Conservation (phyloP, 2,329 filamentous ascomycete species). For the Drechslera avenae region DNA sequence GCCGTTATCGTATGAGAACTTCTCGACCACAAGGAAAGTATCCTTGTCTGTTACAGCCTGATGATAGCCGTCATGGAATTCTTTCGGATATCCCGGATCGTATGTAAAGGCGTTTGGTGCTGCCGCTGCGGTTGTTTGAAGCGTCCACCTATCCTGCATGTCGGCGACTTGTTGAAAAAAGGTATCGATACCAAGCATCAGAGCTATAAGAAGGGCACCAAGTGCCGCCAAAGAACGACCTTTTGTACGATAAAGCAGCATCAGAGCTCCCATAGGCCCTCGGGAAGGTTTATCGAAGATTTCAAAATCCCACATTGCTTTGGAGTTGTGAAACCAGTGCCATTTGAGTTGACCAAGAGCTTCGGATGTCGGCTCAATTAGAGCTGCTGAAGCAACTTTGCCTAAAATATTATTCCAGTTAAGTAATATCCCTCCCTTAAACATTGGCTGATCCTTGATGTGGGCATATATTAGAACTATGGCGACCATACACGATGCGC, state of each 20-base stretch:
- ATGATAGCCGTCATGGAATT: too few relatives aligned
- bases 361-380: conserved; percentile 31
- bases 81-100: too few relatives aligned
- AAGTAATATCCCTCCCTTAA: not conserved
- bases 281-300: conserved; percentile 35
- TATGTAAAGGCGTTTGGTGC: too few relatives aligned
- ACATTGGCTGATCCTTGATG: too few relatives aligned
- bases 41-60: too few relatives aligned
- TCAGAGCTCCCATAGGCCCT: conserved; percentile 17
- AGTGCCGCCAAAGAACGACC: conserved; percentile 20
- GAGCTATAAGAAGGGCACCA: conserved; percentile 5
- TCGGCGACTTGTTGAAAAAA: conserved; percentile 42
- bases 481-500: conserved; percentile 16
- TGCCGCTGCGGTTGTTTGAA: too few relatives aligned
- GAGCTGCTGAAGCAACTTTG: conserved; percentile 25
- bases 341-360: conserved; percentile 38
- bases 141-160: conserved; percentile 25
- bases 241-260: conserved; percentile 22
- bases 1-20: too few relatives aligned
- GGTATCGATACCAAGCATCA: conserved; percentile 17
- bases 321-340: conserved; percentile 26
- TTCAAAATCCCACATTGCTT: conserved; percentile 39
- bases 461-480: conserved; percentile 12
- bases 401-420: conserved; percentile 19
- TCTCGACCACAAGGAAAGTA: too few relatives aligned